Conservation (phyloP, 805 yeast species). For the Ogataea glucozyma region DNA sequence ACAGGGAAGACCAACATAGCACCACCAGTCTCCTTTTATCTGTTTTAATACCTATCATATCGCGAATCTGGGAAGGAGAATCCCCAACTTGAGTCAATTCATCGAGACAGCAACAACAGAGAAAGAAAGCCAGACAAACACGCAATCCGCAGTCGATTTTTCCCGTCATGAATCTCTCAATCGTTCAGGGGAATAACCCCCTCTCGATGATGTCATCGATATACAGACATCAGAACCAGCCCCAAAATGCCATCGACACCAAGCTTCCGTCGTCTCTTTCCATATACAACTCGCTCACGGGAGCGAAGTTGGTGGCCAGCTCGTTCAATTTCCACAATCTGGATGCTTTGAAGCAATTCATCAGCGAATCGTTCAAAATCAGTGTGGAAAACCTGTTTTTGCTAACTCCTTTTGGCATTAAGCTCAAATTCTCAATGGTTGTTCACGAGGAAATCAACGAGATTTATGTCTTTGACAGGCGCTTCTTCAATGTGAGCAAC, state of each 20-base stretch:
- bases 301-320: conserved; percentile 38
- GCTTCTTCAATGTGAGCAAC: conserved; percentile 44
- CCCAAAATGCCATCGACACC: conserved; percentile 13
- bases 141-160: background rate
- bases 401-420: conserved; percentile 65
- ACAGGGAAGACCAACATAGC: no score
- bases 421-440: conserved; percentile 53
- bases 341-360: conserved; percentile 44
- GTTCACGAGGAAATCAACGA: conserved; percentile 51
- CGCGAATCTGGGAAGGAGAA: background rate
- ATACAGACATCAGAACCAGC: conserved; percentile 21
- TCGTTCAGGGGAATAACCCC: conserved; percentile 24
- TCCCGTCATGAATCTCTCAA: conserved; percentile 21
- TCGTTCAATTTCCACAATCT: conserved; percentile 41
- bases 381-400: conserved; percentile 47
- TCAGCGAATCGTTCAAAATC: conserved; percentile 43
- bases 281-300: conserved; percentile 47
- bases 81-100: no score
- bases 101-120: no score
- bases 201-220: conserved; percentile 32
- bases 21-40: background rate
- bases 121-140: no score
- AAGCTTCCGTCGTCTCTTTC: conserved; percentile 26
- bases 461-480: conserved; percentile 63
- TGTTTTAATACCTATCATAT: conserved; percentile 2